phyloP scores from a whole-genome alignment of 208 protist species.

The Trypanosoma melophagium region DNA sequence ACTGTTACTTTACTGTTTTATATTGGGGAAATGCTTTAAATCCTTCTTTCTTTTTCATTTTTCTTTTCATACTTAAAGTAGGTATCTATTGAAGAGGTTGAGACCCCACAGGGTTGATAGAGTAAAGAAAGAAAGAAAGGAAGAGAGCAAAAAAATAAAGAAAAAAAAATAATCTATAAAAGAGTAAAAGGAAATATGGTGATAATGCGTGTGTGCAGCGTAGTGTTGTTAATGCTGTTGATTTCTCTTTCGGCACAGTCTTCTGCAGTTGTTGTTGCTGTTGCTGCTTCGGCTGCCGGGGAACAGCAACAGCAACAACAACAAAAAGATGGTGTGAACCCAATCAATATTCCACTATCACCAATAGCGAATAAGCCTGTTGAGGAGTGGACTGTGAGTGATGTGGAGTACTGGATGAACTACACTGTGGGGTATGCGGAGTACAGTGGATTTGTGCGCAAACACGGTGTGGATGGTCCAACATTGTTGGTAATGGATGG shows the following conservation, averaged over 20 bases:
- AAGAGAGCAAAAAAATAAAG: no score
- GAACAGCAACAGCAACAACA: background rate
- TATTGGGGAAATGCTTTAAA: background rate
- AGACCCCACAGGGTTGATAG: no score
- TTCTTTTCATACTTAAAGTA: background rate
- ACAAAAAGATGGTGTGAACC: background rate
- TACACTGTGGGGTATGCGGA: slow-evolving; percentile 55
- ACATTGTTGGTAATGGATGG: slow-evolving; percentile 54
- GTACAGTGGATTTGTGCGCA: slow-evolving; percentile 43
- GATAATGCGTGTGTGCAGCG: no score
- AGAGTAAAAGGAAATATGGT: no score
- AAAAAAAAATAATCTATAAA: no score
- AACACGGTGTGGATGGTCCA: slow-evolving; percentile 51
- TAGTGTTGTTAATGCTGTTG: no score
- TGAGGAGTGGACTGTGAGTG: slow-evolving; percentile 35
- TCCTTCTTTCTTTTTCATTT: slow-evolving; percentile 7
- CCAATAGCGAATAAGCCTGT: slow-evolving; percentile 33
- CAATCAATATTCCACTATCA: background rate
- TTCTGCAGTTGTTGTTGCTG: background rate
- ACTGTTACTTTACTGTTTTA: slow-evolving; percentile 4
- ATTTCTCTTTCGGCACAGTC: background rate
- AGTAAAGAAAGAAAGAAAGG: no score
- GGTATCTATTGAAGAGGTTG: no score
- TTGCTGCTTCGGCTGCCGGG: background rate
- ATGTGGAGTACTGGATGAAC: slow-evolving; percentile 62